Base-by-base conservation (phyloP, 164 flowering plant genomes). In the Dillenia suffruticosa region DNA sequence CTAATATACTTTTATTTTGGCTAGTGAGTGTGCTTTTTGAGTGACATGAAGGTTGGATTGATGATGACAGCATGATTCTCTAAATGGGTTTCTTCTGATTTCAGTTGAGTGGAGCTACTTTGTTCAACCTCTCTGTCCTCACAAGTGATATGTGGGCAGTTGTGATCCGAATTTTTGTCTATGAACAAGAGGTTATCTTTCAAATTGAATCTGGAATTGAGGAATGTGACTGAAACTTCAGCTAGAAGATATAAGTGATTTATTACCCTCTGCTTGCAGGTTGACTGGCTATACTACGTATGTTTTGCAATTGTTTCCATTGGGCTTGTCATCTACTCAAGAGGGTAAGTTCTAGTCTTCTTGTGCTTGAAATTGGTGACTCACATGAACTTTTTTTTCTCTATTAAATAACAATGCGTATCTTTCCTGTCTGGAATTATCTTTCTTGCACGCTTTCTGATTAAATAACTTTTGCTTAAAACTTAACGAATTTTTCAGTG, bases 101-200 rank as follows among this genome's bases (percentile, higher is more conserved):
- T 40, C 84, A 88, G 97, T 53, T 71, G 70, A 75, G 90, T 71
- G 94, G 92, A 57, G 76, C 94, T 44, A 72, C 90, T 14, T 46
- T 86, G 69, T 82, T 86, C 68, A 88, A 88, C 68, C 97, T 88
- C 26, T 90, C 92, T 0, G 44, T 79, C 50, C 89, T 90, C 61
- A 88, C 92, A 44, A 76, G 89, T 50, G 95, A 90, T 68, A 78
- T 90, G 88, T 88, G 97, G 97, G 97, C 81, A 46, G 89, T 88
- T 9, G 48, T 84, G 10, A 57, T 88, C 51, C 83, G 90, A 57
- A 73, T 88, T 40, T 82, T 79, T 65, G 54, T 86, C 74, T 90
- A 88, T 70, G 84, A 68, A 40, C 90, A 86, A 55, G 16, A 81
- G 86, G 96, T 90, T 78, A 32, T 12, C 8, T 56, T 66, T 8